These are phyloP conservation scores for Scutellaria barbata DNA, from an alignment of 257 asterid species.

Conservation along the genomic window DNA sequence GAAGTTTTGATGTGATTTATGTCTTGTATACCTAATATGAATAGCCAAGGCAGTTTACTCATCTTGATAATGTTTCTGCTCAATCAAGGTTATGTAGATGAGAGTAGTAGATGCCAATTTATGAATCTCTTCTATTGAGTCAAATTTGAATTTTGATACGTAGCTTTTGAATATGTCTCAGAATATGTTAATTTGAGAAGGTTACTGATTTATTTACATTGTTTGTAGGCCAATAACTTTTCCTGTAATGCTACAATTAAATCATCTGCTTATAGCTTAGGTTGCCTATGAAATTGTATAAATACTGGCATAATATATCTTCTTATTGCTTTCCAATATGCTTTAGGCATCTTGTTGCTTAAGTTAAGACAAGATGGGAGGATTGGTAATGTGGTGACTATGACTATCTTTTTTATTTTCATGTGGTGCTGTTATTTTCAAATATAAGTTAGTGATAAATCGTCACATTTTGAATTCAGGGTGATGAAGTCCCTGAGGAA, in stretches of 20 bases:
- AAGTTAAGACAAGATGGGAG: background rate
- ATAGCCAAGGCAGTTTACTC: background rate
- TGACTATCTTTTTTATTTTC: background rate
- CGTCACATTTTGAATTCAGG: constrained; percentile 50
- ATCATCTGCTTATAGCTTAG: no score
- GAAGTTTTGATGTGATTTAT: background rate
- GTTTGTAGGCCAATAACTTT: no score
- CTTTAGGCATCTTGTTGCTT: constrained; percentile 7
- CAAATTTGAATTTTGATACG: background rate
- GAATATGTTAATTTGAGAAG: background rate
- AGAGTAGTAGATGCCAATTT: background rate
- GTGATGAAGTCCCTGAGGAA: constrained; percentile 80
- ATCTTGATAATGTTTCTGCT: constrained; percentile 10
- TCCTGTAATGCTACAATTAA: no score
- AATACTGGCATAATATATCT: no score
- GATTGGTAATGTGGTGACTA: background rate
- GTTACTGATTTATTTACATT: background rate
- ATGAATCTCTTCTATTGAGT: background rate
- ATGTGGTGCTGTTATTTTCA: background rate
- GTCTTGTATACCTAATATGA: background rate
- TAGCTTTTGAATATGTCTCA: background rate
- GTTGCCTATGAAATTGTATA: no score
- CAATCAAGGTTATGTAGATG: constrained; percentile 2
- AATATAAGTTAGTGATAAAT: constrained; percentile 6
- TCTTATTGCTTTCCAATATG: background rate